Percentiles rank a stretch among this genome's conserved stretches.
These are phyloP conservation scores for Erythrobasidium hasegawianum DNA, from an alignment of 1,284 basidiomycete species.

Conservation along the genomic window DNA sequence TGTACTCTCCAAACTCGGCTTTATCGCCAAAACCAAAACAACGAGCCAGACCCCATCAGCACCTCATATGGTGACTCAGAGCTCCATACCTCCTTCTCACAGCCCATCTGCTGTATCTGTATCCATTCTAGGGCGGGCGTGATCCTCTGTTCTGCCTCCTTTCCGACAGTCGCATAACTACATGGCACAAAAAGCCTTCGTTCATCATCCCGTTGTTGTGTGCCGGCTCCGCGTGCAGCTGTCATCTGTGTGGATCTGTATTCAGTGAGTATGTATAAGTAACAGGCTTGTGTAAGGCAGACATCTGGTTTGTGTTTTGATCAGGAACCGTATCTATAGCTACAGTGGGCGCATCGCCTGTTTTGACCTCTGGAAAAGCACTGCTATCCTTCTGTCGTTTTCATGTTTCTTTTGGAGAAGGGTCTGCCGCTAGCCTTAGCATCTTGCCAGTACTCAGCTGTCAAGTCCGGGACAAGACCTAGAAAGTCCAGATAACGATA, in stretches of 20 bases:
- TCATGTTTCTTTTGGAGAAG: neutral
- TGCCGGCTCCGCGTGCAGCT: neutral
- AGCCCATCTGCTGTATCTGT: neutral
- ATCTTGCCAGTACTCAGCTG: constrained; percentile 3
- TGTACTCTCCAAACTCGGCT: constrained; percentile 77
- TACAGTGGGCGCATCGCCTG: no score
- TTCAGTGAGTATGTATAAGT: no score
- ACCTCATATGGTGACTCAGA: neutral
- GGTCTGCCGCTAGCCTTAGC: neutral
- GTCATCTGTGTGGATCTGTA: neutral
- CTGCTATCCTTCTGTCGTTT: no score
- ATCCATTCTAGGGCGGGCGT: neutral
- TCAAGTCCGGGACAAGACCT: constrained; percentile 2
- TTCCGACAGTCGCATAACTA: no score
- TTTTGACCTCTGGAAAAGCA: no score
- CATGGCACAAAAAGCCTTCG: no score
- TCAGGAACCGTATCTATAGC: no score
- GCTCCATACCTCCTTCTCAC: neutral
- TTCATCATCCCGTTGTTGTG: neutral
- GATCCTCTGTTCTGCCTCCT: no score
- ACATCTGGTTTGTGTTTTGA: no score
- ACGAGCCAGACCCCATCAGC: neutral
- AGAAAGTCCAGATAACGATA: constrained; percentile 11
- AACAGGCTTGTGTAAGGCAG: no score
- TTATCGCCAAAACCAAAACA: constrained; percentile 47